These are phyloP conservation scores for Trichoderma atrobrunneum DNA, from an alignment of 2,329 filamentous ascomycete species.

Conservation along the genomic window DNA sequence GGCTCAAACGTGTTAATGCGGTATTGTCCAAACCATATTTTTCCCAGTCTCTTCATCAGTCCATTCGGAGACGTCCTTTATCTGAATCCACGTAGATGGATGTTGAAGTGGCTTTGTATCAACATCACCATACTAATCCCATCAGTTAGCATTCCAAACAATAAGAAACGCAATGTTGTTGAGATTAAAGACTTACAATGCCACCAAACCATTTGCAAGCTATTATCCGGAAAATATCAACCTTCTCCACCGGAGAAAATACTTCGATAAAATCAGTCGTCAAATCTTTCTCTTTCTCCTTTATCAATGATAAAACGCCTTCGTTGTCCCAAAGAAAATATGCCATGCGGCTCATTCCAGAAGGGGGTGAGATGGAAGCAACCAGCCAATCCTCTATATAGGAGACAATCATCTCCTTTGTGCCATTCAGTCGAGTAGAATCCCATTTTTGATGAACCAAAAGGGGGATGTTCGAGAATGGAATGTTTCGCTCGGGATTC, in stretches of 20 bases:
- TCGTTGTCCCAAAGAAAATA: conserved; percentile 28
- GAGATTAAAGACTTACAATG: conserved; percentile 21
- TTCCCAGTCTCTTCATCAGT: conserved; percentile 22
- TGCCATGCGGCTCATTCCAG: conserved; percentile 22
- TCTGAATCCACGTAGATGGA: conserved; percentile 23
- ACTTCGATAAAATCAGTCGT: conserved; percentile 20
- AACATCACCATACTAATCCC: conserved; percentile 26
- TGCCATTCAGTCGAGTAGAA: conserved; percentile 18
- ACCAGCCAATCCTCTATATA: conserved; percentile 26
- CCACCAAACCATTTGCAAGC: conserved; percentile 28
- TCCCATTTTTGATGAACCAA: conserved; percentile 28
- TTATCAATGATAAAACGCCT: conserved; percentile 23
- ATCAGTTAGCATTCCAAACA: background rate
- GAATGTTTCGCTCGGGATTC: conserved; percentile 19
- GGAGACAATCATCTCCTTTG: conserved; percentile 21
- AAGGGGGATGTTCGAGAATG: conserved; percentile 26
- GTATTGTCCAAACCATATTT: conserved; percentile 18
- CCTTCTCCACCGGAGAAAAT: conserved; percentile 25
- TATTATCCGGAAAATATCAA: conserved; percentile 26
- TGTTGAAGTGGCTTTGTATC: conserved; percentile 26
- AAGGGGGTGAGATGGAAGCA: conserved; percentile 15
- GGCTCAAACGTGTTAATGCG: background rate
- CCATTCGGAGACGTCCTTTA: conserved; percentile 24
- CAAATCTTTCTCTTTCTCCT: conserved; percentile 22
- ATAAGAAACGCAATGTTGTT: background rate